A percentile compares a stretch with the other conserved stretches of the same genome.
Conservation (phyloP, 441 rosid genomes). For the Omphalea diandra region DNA sequence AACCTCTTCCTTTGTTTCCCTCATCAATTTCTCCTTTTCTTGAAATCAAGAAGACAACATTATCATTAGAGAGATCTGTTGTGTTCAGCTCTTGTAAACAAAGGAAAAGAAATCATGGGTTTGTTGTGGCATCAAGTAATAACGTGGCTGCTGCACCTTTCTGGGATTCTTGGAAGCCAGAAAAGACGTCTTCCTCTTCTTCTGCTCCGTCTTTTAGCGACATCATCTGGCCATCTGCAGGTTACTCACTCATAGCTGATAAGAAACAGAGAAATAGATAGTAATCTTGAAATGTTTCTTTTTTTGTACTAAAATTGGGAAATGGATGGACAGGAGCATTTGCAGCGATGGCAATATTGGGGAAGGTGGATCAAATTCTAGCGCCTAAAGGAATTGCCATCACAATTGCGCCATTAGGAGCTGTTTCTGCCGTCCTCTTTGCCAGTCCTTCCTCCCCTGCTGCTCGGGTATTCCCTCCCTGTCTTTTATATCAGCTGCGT, state of each 20-base stretch:
- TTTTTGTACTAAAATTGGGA: background rate
- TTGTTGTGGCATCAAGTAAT: constrained; percentile 42
- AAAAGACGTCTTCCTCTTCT: constrained; percentile 40
- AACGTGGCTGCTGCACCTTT: constrained; percentile 38
- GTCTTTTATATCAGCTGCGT: too few species aligned
- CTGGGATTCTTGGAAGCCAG: constrained; percentile 82
- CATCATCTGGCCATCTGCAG: constrained; percentile 91
- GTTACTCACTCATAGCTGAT: constrained; percentile 20
- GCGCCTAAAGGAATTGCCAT: constrained; percentile 66
- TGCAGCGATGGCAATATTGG: constrained; percentile 84
- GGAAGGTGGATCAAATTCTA: constrained; percentile 72
- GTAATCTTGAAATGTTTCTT: background rate
- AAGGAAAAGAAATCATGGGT: constrained; percentile 20
- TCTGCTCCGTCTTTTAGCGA: constrained; percentile 61
- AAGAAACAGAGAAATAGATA: background rate
- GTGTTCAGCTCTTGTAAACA: background rate
- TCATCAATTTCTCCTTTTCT: background rate
- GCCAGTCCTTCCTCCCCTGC: constrained; percentile 69
- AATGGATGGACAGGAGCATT: constrained; percentile 57
- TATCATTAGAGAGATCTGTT: background rate
- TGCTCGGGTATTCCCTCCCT: constrained; percentile 79
- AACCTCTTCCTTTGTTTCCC: constrained; percentile 4
- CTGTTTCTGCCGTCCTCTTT: constrained; percentile 79
- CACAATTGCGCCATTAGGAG: constrained; percentile 83
- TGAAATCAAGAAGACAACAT: constrained; percentile 8